phyloP scores from a whole-genome alignment of 106 monocot genomes.

The Acorus gramineus region DNA sequence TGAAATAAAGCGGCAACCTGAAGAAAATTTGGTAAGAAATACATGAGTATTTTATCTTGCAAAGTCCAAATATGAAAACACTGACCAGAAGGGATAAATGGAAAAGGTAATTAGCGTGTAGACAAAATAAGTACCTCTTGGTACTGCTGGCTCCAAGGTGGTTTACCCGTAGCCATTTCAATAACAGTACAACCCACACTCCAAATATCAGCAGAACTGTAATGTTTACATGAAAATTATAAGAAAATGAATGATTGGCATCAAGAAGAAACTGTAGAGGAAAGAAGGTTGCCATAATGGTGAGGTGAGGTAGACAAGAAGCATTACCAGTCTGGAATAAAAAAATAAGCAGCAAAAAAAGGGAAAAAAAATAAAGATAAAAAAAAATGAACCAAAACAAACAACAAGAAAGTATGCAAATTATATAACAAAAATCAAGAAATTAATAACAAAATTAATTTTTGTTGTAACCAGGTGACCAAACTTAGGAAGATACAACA shows the following conservation, averaged over 20 bases:
- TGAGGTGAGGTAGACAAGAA: no score
- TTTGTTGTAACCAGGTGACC: no score
- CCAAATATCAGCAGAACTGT: conserved; percentile 98
- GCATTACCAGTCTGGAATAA: no score
- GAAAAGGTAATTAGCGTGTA: background rate
- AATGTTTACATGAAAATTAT: background rate
- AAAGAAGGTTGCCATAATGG: no score
- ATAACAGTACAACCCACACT: conserved; percentile 99
- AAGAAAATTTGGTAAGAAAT: conserved; percentile 1
- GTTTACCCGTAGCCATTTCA: conserved; percentile 99
- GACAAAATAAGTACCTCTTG: conserved; percentile 48
- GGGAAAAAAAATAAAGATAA: no score
- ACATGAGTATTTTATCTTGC: conserved; percentile 1
- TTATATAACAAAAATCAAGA: no score
- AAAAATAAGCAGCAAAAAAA: no score
- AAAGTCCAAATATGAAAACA: no score
- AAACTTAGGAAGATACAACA: no score
- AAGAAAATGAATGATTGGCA: background rate
- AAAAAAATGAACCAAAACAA: no score
- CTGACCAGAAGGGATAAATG: background rate
- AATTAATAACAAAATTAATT: no score
- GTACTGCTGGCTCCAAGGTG: conserved; percentile 96
- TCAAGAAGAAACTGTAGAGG: background rate
- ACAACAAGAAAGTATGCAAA: no score
- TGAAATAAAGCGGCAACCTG: conserved; percentile 91